phyloP scores from a whole-genome alignment of 2,329 filamentous ascomycete species.

The Fusarium chuoi region DNA sequence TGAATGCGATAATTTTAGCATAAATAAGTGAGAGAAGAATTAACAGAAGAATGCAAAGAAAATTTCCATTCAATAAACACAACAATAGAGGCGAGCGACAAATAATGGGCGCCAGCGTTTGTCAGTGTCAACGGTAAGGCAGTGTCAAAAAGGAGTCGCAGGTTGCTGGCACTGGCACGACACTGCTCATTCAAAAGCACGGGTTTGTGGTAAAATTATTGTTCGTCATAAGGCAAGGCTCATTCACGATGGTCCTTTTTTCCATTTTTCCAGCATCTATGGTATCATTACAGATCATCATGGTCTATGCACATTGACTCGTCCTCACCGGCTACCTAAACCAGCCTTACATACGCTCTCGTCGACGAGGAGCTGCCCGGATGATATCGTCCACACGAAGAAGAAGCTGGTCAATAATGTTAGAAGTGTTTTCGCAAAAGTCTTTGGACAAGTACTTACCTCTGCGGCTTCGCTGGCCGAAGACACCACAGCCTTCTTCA shows the following conservation, averaged over 20 bases:
- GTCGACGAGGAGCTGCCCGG: constrained; percentile 80
- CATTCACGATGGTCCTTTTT: constrained; percentile 43
- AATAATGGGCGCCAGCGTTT: background rate
- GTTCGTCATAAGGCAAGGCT: constrained; percentile 35
- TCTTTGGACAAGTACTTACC: constrained; percentile 63
- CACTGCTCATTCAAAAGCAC: constrained; percentile 2
- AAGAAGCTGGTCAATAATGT: constrained; percentile 70
- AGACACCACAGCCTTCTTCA: constrained; percentile 97
- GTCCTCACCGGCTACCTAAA: constrained; percentile 33
- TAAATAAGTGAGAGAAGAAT: background rate
- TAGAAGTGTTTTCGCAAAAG: constrained; percentile 14
- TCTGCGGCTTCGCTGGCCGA: constrained; percentile 97
- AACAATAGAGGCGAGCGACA: background rate
- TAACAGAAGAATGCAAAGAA: background rate
- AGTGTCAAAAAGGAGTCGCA: background rate
- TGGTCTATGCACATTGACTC: constrained; percentile 45
- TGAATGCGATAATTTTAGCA: background rate
- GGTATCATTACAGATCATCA: constrained; percentile 54
- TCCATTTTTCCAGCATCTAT: constrained; percentile 48
- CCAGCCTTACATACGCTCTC: constrained; percentile 52
- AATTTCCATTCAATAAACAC: background rate
- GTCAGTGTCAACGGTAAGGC: background rate
- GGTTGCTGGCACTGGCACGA: constrained; percentile 16
- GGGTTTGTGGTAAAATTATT: background rate
- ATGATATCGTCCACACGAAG: constrained; percentile 98